A percentile compares a stretch with the other conserved stretches of the same genome.
These are phyloP conservation scores for Scleroderma citrinum DNA, from an alignment of 768 basidiomycete species.

Conservation along the genomic window DNA sequence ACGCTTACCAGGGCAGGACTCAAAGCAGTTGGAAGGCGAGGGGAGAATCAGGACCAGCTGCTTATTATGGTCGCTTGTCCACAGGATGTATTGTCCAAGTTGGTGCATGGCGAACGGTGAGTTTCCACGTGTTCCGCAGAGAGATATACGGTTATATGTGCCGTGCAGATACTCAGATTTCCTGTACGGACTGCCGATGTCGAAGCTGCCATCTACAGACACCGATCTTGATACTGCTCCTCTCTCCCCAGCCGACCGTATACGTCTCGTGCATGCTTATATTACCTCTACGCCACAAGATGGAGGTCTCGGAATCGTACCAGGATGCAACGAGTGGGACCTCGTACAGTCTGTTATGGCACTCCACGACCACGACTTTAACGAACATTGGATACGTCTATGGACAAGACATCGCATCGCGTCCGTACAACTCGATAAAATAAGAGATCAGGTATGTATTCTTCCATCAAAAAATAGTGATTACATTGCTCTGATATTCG, in stretches of 20 bases:
- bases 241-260: slow-evolving; percentile 64
- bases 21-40: slow-evolving; percentile 66
- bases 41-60: slow-evolving; percentile 70
- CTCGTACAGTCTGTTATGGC: slow-evolving; percentile 77
- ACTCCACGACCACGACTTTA: slow-evolving; percentile 79
- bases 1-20: slow-evolving; percentile 59
- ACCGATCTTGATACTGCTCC: slow-evolving; percentile 39
- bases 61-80: slow-evolving; percentile 74
- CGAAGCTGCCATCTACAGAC: slow-evolving; percentile 36
- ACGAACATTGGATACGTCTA: slow-evolving; percentile 68
- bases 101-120: slow-evolving; percentile 73
- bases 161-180: slow-evolving; percentile 63
- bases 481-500: background rate
- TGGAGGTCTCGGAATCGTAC: slow-evolving; percentile 79
- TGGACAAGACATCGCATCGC: slow-evolving; percentile 68
- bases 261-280: slow-evolving; percentile 71
- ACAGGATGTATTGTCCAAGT: slow-evolving; percentile 48
- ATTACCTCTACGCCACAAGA: slow-evolving; percentile 67
- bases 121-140: slow-evolving; percentile 13
- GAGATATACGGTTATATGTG: background rate
- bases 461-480: background rate
- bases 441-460: slow-evolving; percentile 63
- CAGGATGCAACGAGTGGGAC: slow-evolving; percentile 67
- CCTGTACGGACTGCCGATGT: slow-evolving; percentile 63
- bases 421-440: slow-evolving; percentile 56